phyloP scores from a whole-genome alignment of 306 rosid species.

The Cucumis melo region DNA sequence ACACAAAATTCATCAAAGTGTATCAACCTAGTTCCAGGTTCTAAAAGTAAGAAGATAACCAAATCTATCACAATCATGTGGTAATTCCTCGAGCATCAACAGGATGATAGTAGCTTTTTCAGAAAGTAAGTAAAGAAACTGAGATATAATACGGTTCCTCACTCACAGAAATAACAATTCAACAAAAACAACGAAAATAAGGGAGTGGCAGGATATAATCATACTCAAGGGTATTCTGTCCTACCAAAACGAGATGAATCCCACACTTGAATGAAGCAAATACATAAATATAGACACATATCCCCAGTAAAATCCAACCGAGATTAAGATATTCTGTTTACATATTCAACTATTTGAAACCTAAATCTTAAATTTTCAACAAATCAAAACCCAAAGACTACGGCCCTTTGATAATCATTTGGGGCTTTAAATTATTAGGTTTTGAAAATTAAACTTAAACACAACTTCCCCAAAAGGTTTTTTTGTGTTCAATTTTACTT shows the following conservation, averaged over 20 bases:
- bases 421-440: too few species aligned
- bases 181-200: neutral
- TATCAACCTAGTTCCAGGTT: neutral
- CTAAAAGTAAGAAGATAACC: neutral
- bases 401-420: too few species aligned
- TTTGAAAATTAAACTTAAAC: too few species aligned
- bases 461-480: too few species aligned
- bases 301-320: neutral
- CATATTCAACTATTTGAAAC: neutral
- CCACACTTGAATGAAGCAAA: neutral
- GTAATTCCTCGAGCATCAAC: neutral
- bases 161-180: neutral
- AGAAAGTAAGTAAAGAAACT: neutral
- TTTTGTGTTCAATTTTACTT: too few species aligned
- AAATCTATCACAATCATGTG: neutral
- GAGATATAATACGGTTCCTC: neutral
- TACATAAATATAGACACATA: neutral
- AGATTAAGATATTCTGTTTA: neutral
- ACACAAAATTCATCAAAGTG: neutral
- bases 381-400: neutral
- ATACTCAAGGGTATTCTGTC: neutral
- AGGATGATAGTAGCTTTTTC: neutral
- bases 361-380: neutral
- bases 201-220: neutral
- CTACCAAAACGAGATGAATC: neutral